phyloP scores from a whole-genome alignment of 169 alveolate genomes.

The Eimeria brunetti region DNA sequence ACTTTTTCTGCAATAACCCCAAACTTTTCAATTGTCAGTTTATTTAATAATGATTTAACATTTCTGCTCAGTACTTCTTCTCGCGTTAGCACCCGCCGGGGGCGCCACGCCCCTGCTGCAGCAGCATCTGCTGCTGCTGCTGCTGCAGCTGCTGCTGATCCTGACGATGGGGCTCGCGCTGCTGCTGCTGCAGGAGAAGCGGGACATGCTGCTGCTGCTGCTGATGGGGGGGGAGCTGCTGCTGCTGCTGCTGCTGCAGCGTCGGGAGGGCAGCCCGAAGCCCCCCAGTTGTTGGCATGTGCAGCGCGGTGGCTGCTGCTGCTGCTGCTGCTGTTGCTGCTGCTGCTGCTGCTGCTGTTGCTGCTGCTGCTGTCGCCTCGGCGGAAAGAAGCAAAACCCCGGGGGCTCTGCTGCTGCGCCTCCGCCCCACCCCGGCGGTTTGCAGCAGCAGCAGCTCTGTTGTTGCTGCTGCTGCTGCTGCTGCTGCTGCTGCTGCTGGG shows the following conservation, averaged over 20 bases:
- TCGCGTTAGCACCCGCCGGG: slow-evolving; percentile 57
- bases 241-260: background rate
- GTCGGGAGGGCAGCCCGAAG: background rate
- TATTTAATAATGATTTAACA: slow-evolving; percentile 90
- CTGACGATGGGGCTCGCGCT: no score
- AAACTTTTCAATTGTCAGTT: slow-evolving; percentile 94
- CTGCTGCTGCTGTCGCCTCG: slow-evolving; percentile 11
- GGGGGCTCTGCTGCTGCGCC: background rate
- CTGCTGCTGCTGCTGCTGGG: slow-evolving; percentile 15
- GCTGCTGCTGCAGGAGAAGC: no score
- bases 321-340: no score
- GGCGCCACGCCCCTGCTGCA: slow-evolving; percentile 52
- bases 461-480: background rate
- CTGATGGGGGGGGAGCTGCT: no score
- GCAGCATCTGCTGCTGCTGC: slow-evolving; percentile 13
- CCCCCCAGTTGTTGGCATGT: background rate
- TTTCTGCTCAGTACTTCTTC: slow-evolving; percentile 85
- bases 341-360: slow-evolving; percentile 9
- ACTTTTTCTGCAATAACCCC: slow-evolving; percentile 92
- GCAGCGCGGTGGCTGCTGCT: slow-evolving; percentile 10
- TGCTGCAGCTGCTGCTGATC: slow-evolving; percentile 18
- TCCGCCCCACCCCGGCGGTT: slow-evolving; percentile 17
- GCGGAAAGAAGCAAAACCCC: slow-evolving; percentile 18
- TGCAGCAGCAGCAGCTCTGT: slow-evolving; percentile 27
- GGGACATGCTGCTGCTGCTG: no score